A percentile compares a stretch with the other conserved stretches of the same genome.
phyloP scores from a whole-genome alignment of 257 asterid species.

The Scutellaria barbata region DNA sequence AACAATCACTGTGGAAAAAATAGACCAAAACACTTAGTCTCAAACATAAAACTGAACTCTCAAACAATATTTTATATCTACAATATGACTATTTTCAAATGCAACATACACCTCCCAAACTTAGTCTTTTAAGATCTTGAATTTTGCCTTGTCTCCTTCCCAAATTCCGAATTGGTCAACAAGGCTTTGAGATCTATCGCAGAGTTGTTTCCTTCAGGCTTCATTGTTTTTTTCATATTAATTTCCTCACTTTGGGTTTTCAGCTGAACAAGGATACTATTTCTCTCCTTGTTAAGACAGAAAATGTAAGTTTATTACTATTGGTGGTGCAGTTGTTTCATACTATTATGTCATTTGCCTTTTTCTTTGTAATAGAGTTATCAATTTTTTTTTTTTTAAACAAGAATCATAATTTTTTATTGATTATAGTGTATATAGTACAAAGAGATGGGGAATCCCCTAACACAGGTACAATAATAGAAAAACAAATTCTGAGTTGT shows the following conservation, averaged over 20 bases:
- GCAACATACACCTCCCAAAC: constrained; percentile 20
- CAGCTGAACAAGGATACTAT: constrained; percentile 78
- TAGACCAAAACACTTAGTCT: constrained; percentile 36
- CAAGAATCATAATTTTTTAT: too few relatives aligned
- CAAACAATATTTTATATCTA: not conserved
- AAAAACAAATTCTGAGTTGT: not conserved
- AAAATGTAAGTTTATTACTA: constrained; percentile 58
- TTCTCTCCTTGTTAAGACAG: constrained; percentile 85
- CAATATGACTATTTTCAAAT: constrained; percentile 11
- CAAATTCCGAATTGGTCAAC: constrained; percentile 81
- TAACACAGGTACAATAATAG: too few relatives aligned
- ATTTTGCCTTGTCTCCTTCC: constrained; percentile 14
- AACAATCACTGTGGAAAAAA: not conserved
- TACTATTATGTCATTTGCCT: constrained; percentile 17
- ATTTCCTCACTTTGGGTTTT: constrained; percentile 43
- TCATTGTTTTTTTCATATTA: constrained; percentile 10
- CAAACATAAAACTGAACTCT: not conserved
- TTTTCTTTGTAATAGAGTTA: not conserved
- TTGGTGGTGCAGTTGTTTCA: constrained; percentile 5
- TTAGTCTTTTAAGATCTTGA: constrained; percentile 14
- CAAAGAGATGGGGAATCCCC: too few relatives aligned
- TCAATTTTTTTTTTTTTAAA: too few relatives aligned
- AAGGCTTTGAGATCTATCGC: constrained; percentile 96
- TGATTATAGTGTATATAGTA: too few relatives aligned
- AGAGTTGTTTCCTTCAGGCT: constrained; percentile 48